Evolutionary conservation across 352 stramenopile genomes (phyloP).

Genomic region (Phytophthora agathidicida): DNA sequence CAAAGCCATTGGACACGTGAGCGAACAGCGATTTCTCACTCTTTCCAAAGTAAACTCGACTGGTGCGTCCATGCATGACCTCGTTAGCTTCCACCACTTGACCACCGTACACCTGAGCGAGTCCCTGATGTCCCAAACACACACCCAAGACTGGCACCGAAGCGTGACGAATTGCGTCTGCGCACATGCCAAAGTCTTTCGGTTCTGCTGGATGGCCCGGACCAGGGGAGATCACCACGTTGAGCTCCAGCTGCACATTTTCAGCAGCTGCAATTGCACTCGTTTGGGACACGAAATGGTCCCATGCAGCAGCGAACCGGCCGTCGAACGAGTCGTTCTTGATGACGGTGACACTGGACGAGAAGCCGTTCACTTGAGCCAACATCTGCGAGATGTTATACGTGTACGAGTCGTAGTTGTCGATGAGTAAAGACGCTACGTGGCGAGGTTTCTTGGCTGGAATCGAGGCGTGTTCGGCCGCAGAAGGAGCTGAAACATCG

Average conservation of each 20-base stretch:
- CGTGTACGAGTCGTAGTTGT: constrained; percentile 99
- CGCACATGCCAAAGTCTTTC: constrained; percentile 90
- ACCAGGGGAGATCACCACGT: constrained; percentile 92
- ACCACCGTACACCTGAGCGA: constrained; percentile 90
- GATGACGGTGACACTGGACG: constrained; percentile 82
- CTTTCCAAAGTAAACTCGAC: constrained; percentile 52
- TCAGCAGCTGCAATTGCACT: constrained; percentile 22
- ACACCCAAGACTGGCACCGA: constrained; percentile 93
- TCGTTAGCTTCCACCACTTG: constrained; percentile 80
- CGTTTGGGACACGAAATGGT: constrained; percentile 52
- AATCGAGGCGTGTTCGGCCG: neutral
- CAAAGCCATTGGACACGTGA: constrained; percentile 69
- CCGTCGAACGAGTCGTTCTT: constrained; percentile 92
- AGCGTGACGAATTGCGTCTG: constrained; percentile 64
- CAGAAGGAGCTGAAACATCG: constrained; percentile 1
- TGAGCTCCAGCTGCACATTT: constrained; percentile 49
- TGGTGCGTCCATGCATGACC: constrained; percentile 95
- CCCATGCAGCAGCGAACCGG: constrained; percentile 67
- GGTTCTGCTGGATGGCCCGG: constrained; percentile 84
- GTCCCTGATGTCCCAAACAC: constrained; percentile 97
- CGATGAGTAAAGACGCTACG: constrained; percentile 91
- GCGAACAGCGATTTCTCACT: constrained; percentile 55
- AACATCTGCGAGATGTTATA: constrained; percentile 97
- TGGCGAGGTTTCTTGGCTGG: constrained; percentile 25
- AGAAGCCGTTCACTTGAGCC: constrained; percentile 86